Percentiles rank a stretch among this genome's conserved stretches.
Evolutionary conservation across 768 basidiomycete species (phyloP).

Genomic region (Rhizopogon salebrosus): DNA sequence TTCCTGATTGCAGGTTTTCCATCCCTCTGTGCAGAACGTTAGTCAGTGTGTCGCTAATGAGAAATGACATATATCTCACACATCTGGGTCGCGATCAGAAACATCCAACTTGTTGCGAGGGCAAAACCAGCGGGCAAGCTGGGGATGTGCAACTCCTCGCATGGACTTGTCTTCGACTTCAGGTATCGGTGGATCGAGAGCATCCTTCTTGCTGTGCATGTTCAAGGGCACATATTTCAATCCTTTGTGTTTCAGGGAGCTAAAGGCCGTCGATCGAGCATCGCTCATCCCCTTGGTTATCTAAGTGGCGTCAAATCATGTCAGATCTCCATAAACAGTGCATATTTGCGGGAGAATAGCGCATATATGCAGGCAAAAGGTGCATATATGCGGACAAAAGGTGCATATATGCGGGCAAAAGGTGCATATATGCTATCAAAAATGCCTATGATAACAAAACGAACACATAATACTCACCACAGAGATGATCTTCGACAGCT

Average conservation of each 20-base stretch:
- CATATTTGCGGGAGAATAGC: too few relatives aligned
- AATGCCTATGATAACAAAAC: too few relatives aligned
- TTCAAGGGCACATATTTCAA: background rate
- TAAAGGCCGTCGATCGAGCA: background rate
- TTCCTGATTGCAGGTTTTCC: background rate
- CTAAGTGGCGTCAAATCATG: too few relatives aligned
- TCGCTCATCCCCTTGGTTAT: background rate
- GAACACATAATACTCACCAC: too few relatives aligned
- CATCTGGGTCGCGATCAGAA: background rate
- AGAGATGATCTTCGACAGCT: too few relatives aligned
- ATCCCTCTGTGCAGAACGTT: background rate
- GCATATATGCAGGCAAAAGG: too few relatives aligned
- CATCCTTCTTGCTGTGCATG: background rate
- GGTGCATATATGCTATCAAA: too few relatives aligned
- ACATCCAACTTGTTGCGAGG: background rate
- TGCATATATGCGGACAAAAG: too few relatives aligned
- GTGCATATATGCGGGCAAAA: too few relatives aligned
- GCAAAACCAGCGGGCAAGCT: background rate
- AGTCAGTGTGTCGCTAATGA: background rate
- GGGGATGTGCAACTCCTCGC: background rate
- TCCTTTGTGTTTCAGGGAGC: constrained; percentile 1
- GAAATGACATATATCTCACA: background rate
- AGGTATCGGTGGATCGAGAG: background rate
- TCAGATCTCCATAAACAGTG: too few relatives aligned
- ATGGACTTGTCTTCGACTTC: background rate